Conservation (phyloP, 2,329 filamentous ascomycete genomes). For the Huntiella abstrusa region DNA sequence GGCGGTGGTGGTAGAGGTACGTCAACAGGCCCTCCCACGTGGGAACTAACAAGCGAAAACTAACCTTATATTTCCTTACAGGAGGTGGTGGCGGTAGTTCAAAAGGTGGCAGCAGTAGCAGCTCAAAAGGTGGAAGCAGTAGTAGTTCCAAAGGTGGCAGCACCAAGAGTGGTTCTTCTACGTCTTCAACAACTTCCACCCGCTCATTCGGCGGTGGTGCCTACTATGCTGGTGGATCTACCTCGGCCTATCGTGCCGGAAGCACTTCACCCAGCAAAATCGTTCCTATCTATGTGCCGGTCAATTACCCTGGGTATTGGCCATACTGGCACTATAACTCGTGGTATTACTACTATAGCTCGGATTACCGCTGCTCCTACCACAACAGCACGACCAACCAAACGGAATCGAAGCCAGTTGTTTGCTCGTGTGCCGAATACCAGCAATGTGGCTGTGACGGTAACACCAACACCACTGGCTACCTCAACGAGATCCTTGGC, state of each 20-base stretch:
- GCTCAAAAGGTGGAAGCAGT: too few relatives aligned
- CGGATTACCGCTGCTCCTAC: constrained; percentile 25
- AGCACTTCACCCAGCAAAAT: constrained; percentile 29
- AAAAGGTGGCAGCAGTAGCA: constrained; percentile 13
- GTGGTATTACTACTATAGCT: constrained; percentile 40
- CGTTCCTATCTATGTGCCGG: constrained; percentile 31
- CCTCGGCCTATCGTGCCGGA: constrained; percentile 41
- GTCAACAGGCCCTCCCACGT: too few relatives aligned
- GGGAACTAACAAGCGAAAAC: too few relatives aligned
- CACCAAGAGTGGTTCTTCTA: background rate
- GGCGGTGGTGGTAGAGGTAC: constrained; percentile 34
- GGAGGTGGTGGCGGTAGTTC: constrained; percentile 14
- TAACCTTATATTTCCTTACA: constrained; percentile 12
- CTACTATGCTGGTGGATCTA: constrained; percentile 49
- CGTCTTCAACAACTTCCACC: constrained; percentile 4
- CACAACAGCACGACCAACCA: constrained; percentile 29
- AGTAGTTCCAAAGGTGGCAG: constrained; percentile 4
- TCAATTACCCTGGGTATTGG: constrained; percentile 36
- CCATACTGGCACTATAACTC: constrained; percentile 45
- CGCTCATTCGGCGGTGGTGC: constrained; percentile 31
- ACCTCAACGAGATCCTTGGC: constrained; percentile 44
- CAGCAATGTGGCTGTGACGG: constrained; percentile 49
- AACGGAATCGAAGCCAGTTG: constrained; percentile 19
- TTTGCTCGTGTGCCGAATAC: constrained; percentile 32
- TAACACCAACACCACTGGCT: constrained; percentile 39